A percentile compares a stretch with the other conserved stretches of the same genome.
Evolutionary conservation across 345 rosid genomes (phyloP).

Genomic region (Pistacia atlantica): DNA sequence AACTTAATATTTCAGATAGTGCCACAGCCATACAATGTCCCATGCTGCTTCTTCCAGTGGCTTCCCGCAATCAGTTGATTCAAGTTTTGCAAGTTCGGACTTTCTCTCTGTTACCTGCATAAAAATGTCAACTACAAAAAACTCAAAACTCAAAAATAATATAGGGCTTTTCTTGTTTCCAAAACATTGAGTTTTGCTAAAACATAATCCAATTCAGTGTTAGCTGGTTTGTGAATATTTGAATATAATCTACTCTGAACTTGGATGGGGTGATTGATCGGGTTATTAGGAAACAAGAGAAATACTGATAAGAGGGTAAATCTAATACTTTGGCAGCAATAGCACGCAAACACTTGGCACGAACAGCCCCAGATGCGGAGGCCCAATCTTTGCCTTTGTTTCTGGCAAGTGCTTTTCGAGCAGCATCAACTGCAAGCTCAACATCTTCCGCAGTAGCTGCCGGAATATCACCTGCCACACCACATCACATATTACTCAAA

Average conservation of each 20-base stretch:
- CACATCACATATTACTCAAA: background rate
- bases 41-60: constrained; percentile 91
- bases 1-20: background rate
- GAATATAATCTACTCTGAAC: no score
- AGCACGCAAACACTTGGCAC: constrained; percentile 92
- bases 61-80: constrained; percentile 88
- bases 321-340: constrained; percentile 85
- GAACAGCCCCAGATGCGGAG: constrained; percentile 68
- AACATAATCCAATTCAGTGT: no score
- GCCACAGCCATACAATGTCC: constrained; percentile 68
- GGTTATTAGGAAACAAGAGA: background rate
- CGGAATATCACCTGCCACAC: constrained; percentile 81
- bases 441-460: constrained; percentile 96
- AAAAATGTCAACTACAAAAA: constrained; percentile 18
- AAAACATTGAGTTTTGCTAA: no score
- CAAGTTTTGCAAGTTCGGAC: constrained; percentile 74
- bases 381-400: constrained; percentile 90
- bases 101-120: constrained; percentile 81
- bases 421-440: constrained; percentile 86
- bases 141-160: constrained; percentile 1
- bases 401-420: constrained; percentile 68
- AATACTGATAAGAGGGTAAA: background rate
- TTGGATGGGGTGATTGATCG: no score
- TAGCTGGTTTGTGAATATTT: no score
- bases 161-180: background rate